A percentile compares a stretch with the other conserved stretches of the same genome.
phyloP scores from a whole-genome alignment of 1,139 yeast species.

The Saccharomycopsis hybrid region DNA sequence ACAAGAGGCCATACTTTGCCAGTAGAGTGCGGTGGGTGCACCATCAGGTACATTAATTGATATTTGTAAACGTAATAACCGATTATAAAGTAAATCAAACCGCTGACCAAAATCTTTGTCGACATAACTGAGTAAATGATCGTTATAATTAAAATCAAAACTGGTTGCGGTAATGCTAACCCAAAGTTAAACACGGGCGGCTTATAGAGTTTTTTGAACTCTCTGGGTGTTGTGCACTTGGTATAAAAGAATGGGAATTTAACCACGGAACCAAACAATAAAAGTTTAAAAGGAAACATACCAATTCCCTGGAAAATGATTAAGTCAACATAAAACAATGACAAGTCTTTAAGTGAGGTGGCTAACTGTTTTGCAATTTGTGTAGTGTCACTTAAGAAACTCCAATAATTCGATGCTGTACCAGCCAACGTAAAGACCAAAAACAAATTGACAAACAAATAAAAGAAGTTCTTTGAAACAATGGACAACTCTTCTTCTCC shows the following conservation, averaged over 20 bases:
- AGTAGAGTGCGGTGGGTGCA: conserved; percentile 65
- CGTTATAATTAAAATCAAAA: conserved; percentile 53
- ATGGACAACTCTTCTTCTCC: conserved; percentile 79
- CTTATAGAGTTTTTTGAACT: conserved; percentile 44
- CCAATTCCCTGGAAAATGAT: conserved; percentile 80
- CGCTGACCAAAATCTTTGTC: conserved; percentile 59
- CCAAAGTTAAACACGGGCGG: conserved; percentile 66
- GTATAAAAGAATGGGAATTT: conserved; percentile 36
- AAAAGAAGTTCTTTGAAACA: conserved; percentile 75
- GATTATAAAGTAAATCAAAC: conserved; percentile 51
- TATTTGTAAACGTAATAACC: conserved; percentile 64
- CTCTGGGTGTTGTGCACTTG: conserved; percentile 49
- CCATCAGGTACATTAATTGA: conserved; percentile 58
- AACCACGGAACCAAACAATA: conserved; percentile 46
- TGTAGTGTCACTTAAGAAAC: conserved; percentile 68
- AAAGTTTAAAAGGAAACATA: conserved; percentile 70
- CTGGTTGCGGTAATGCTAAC: conserved; percentile 57
- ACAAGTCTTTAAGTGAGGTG: conserved; percentile 57
- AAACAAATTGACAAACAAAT: conserved; percentile 77
- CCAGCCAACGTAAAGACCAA: conserved; percentile 79
- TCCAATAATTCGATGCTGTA: conserved; percentile 59
- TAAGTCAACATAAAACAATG: conserved; percentile 76
- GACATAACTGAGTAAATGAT: conserved; percentile 59
- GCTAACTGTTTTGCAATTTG: conserved; percentile 77
- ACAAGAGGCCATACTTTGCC: conserved; percentile 69